Percentiles rank a stretch among this genome's conserved stretches.
Evolutionary conservation across 2,329 filamentous ascomycete genomes (phyloP).

Genomic region (Nemania sp.): DNA sequence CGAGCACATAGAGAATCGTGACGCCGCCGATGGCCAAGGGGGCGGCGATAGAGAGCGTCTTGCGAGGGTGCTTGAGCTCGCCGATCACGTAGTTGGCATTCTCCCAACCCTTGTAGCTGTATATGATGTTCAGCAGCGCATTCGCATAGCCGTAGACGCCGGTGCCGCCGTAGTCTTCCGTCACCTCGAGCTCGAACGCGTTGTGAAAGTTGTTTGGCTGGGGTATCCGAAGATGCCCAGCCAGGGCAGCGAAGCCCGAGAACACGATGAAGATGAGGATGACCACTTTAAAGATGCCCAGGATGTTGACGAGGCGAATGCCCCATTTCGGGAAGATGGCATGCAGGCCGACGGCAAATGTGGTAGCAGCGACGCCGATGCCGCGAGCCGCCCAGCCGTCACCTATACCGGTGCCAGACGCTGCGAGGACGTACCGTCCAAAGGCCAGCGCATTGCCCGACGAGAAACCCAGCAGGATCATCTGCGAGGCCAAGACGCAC

Average conservation of each 20-base stretch:
- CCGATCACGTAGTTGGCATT: conserved; percentile 66
- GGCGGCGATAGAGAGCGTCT: conserved; percentile 59
- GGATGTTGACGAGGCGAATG: conserved; percentile 60
- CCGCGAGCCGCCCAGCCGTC: conserved; percentile 62
- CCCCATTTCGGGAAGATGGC: conserved; percentile 60
- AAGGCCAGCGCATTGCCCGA: conserved; percentile 63
- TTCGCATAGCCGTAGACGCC: conserved; percentile 60
- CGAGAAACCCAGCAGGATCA: conserved; percentile 65
- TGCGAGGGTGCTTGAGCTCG: conserved; percentile 59
- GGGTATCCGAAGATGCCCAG: conserved; percentile 52
- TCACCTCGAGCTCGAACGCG: conserved; percentile 53
- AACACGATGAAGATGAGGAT: conserved; percentile 65
- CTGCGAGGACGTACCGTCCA: conserved; percentile 61
- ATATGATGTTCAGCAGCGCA: conserved; percentile 61
- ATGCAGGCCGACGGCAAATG: conserved; percentile 60
- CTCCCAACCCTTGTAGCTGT: conserved; percentile 67
- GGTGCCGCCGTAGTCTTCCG: conserved; percentile 52
- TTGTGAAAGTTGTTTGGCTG: conserved; percentile 62
- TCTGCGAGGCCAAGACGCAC: conserved; percentile 63
- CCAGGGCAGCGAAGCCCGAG: conserved; percentile 61
- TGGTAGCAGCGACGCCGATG: conserved; percentile 58
- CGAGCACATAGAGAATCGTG: conserved; percentile 64
- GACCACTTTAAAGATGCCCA: conserved; percentile 64
- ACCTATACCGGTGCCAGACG: conserved; percentile 50
- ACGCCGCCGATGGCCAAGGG: conserved; percentile 62